phyloP scores from a whole-genome alignment of 2,329 filamentous ascomycete species.

The Malbranchea zuffiana region DNA sequence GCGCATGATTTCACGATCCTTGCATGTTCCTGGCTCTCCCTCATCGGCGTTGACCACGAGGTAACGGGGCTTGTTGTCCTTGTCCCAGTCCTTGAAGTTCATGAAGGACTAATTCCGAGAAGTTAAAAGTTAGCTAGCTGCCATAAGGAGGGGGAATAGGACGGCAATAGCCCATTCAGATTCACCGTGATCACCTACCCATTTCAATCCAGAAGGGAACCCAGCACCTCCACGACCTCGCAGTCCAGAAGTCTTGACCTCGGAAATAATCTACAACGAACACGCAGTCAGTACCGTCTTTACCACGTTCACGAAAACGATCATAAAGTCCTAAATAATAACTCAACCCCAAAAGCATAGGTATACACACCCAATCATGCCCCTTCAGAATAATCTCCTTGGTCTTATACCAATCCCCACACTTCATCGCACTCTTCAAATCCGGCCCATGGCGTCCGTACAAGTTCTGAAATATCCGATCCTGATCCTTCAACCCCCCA shows the following conservation, averaged over 20 bases:
- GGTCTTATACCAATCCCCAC: conserved; percentile 98
- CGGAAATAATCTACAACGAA: conserved; percentile 65
- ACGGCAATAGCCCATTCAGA: background rate
- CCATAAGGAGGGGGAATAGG: background rate
- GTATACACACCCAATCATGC: conserved; percentile 64
- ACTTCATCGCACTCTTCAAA: conserved; percentile 89
- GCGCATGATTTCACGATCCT: conserved; percentile 99
- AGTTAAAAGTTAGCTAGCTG: conserved; percentile 8
- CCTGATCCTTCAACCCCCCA: conserved; percentile 86
- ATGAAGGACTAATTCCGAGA: conserved; percentile 69
- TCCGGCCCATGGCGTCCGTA: conserved; percentile 88
- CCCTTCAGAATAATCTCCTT: conserved; percentile 97
- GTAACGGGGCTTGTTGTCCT: conserved; percentile 90
- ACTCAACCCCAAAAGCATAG: conserved; percentile 8
- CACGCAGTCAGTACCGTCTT: conserved; percentile 9
- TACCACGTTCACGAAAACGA: too few relatives aligned
- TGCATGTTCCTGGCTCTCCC: conserved; percentile 97
- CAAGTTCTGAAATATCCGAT: conserved; percentile 97
- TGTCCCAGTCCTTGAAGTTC: conserved; percentile 99
- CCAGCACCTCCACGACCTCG: conserved; percentile 93
- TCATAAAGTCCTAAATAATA: background rate
- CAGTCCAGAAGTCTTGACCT: conserved; percentile 92
- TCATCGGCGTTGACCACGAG: conserved; percentile 98
- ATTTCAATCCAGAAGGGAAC: conserved; percentile 98
- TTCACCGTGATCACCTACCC: conserved; percentile 50